Percentiles rank a stretch among this genome's conserved stretches.
Conservation (phyloP, 371 early-diverging fungal species). For the Basidiobolus meristosporus region DNA sequence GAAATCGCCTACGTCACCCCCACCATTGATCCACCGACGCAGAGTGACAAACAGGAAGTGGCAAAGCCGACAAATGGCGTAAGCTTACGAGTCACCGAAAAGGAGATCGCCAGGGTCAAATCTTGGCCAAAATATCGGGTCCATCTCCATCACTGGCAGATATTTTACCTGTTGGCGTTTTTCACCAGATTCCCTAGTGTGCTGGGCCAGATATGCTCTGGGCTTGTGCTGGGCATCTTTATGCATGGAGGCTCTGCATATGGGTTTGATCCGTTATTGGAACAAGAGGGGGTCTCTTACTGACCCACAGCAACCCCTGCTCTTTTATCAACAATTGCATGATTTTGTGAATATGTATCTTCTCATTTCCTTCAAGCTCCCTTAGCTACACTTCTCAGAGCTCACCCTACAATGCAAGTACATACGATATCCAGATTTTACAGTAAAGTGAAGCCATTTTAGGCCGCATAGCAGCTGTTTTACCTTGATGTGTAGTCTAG, state of each 20-base stretch:
- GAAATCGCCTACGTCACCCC: neutral
- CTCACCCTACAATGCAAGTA: too few species aligned
- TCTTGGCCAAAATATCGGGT: constrained; percentile 13
- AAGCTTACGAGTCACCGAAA: constrained; percentile 6
- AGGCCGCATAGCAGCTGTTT: too few species aligned
- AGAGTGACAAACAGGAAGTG: constrained; percentile 2
- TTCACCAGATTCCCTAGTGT: constrained; percentile 58
- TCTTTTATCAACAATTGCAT: too few species aligned
- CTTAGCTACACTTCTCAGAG: too few species aligned
- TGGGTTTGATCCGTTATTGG: neutral
- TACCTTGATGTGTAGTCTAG: too few species aligned
- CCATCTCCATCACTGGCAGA: constrained; percentile 77
- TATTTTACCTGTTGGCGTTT: constrained; percentile 66
- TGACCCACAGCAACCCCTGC: too few species aligned
- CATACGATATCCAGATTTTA: too few species aligned
- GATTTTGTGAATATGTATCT: too few species aligned
- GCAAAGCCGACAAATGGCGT: constrained; percentile 2
- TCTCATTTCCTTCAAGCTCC: too few species aligned
- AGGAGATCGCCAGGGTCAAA: constrained; percentile 3
- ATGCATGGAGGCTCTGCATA: constrained; percentile 33
- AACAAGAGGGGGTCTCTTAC: too few species aligned
- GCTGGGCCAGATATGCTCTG: constrained; percentile 53
- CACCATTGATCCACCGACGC: neutral
- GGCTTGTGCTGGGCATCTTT: constrained; percentile 52
- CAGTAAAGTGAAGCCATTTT: too few species aligned